Percentiles rank a stretch among this genome's conserved stretches.
Evolutionary conservation across 805 yeast species (phyloP).

Genomic region (Teunomyces aglyptinius): DNA sequence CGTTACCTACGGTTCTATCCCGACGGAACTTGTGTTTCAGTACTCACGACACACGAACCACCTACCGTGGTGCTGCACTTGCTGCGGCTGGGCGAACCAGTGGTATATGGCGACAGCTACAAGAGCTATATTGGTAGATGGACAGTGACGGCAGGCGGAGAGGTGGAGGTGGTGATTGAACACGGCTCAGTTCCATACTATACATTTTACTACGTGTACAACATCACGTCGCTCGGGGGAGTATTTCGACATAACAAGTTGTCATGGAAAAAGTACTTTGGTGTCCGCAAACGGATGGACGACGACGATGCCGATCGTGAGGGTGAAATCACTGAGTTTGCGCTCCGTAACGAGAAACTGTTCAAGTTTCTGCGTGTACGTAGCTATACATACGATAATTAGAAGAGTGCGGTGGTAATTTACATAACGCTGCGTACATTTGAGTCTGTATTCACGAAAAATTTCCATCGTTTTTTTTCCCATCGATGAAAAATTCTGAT

Average conservation of each 20-base stretch:
- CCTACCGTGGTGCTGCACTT: slow-evolving; percentile 58
- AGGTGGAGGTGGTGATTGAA: slow-evolving; percentile 45
- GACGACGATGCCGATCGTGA: slow-evolving; percentile 45
- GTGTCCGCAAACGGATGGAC: slow-evolving; percentile 41
- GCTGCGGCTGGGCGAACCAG: slow-evolving; percentile 19
- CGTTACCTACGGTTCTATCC: slow-evolving; percentile 79
- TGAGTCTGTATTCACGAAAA: slow-evolving; percentile 7
- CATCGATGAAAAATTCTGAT: slow-evolving; percentile 30
- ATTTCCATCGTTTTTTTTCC: slow-evolving; percentile 6
- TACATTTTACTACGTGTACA: slow-evolving; percentile 59
- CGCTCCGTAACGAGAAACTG: slow-evolving; percentile 70
- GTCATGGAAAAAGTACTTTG: slow-evolving; percentile 67
- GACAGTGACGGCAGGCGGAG: slow-evolving; percentile 55
- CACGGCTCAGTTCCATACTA: slow-evolving; percentile 62
- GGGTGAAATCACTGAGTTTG: slow-evolving; percentile 47
- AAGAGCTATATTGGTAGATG: slow-evolving; percentile 51
- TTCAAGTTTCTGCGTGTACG: slow-evolving; percentile 72
- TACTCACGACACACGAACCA: slow-evolving; percentile 75
- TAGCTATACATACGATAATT: slow-evolving; percentile 24
- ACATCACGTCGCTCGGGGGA: slow-evolving; percentile 58
- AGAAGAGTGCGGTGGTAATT: slow-evolving; percentile 3
- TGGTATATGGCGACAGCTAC: slow-evolving; percentile 23
- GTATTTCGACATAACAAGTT: slow-evolving; percentile 63
- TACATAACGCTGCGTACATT: slow-evolving; percentile 10
- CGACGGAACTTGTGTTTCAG: slow-evolving; percentile 70